Evolutionary conservation across 352 stramenopile species (phyloP), one percentile per base, ranked within the genome.

Genomic region (Hyaloperonospora arabidopsidis): DNA sequence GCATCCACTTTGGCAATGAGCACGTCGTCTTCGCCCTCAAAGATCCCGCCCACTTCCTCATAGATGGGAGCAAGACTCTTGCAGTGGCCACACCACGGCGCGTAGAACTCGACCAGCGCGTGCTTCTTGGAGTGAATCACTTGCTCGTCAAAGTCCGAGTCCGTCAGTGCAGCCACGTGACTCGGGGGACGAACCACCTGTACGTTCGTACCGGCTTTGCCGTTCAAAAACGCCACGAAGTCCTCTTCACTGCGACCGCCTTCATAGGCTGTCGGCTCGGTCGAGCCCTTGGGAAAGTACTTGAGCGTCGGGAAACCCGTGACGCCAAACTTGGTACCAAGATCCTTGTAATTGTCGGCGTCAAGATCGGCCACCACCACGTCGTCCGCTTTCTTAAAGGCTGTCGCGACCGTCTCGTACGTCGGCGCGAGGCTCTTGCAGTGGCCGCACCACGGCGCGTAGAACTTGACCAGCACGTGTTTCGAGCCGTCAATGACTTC

Each of bases 1-100:
- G 81, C 84, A 41, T 94, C 81, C 39, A 94, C 80, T 63, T 91
- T 93, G 59, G 80, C 84, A 55, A 94, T 75, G 15, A 93, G 72
- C 58, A 92, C 80, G 40, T 84, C 74, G 28, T 87, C 78, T 45
- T 92, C 84, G 13, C 80, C 78, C 36, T 72, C 67, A 54, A 77
- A 92, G 38, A 93, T 77, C 46, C 76, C 79, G 28, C 52, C 82
- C 49, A 94, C 76, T 38, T 90, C 73, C 52, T 96, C 84, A 77
- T 93, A 97, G 22, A 78, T 87, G 2, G 90, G 90, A 7, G 85
- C 81, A 32, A 97, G 68, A 40, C 59, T 68, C 79, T 97, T 95
- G 85, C 91, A 97, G 80, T 97, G 91, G 46, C 91, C 91, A 59
- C 89, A 97, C 89, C 89, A 97, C 22, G 90, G 91, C 25, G 91